Conservation (phyloP, 2,329 filamentous ascomycete species). For the Periconia sp. region DNA sequence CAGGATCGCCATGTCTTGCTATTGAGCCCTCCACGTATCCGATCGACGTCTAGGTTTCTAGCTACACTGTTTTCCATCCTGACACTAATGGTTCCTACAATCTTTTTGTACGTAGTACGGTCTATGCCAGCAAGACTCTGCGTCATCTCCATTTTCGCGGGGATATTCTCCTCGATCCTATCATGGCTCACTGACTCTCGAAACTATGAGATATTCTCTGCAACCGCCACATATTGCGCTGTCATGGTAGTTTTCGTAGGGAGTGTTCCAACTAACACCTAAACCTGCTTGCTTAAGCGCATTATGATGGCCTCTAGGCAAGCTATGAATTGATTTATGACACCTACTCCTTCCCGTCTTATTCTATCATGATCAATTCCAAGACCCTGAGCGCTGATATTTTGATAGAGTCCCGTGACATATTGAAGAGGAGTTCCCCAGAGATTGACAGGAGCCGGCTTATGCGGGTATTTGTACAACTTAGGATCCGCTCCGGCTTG, state of each 20-base stretch:
- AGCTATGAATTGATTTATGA: too few relatives aligned
- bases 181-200: neutral
- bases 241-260: neutral
- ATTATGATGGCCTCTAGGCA: too few relatives aligned
- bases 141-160: neutral
- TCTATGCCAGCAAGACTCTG: neutral
- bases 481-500: too few relatives aligned
- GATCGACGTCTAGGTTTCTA: neutral
- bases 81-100: neutral
- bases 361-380: too few relatives aligned
- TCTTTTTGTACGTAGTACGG: neutral
- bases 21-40: neutral
- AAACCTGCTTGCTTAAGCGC: too few relatives aligned
- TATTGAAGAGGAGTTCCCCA: too few relatives aligned
- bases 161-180: neutral
- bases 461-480: too few relatives aligned
- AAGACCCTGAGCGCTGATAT: too few relatives aligned
- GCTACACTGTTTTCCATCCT: neutral
- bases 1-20: neutral
- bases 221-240: neutral
- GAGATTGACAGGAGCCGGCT: too few relatives aligned
- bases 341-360: too few relatives aligned
- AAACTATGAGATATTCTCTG: neutral
- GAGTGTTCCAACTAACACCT: too few relatives aligned
- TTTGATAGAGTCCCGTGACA: too few relatives aligned